phyloP scores from a whole-genome alignment of 805 yeast species.

The Wickerhamiella sorbophila region DNA sequence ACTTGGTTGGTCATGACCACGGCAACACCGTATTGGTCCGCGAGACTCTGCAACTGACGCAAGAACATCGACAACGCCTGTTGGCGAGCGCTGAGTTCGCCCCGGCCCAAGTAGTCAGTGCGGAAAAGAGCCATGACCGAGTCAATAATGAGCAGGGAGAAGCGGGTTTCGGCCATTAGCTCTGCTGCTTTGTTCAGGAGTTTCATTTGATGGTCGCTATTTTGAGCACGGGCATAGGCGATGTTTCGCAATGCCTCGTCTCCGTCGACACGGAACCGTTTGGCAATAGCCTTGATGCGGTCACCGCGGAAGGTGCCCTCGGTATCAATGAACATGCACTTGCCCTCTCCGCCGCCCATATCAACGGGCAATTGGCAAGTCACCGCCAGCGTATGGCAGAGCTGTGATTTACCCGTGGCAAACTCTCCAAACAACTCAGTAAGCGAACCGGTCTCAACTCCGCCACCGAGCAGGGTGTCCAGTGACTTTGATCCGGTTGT shows the following conservation, averaged over 20 bases:
- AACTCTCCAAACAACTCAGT: conserved; percentile 96
- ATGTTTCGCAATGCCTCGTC: conserved; percentile 93
- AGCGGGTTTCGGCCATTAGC: conserved; percentile 92
- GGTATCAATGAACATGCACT: conserved; percentile 88
- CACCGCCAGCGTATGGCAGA: conserved; percentile 92
- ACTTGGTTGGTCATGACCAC: conserved; percentile 94
- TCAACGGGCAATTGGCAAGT: conserved; percentile 94
- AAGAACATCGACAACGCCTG: conserved; percentile 85
- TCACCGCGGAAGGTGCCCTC: conserved; percentile 95
- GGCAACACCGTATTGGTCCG: conserved; percentile 96
- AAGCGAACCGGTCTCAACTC: conserved; percentile 91
- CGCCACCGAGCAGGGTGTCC: conserved; percentile 90
- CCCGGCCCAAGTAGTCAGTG: conserved; percentile 90
- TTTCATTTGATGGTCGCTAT: conserved; percentile 89
- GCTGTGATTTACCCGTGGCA: conserved; percentile 93
- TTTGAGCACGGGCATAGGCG: conserved; percentile 93
- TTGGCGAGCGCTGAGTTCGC: conserved; percentile 90
- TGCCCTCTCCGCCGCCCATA: conserved; percentile 98
- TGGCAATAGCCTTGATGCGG: conserved; percentile 77
- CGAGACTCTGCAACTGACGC: conserved; percentile 81
- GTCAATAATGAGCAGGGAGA: conserved; percentile 83
- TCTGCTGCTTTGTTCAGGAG: conserved; percentile 79
- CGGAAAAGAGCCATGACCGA: conserved; percentile 93
- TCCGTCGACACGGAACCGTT: conserved; percentile 80
- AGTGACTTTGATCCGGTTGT: conserved; percentile 93